Base-by-base conservation (phyloP, 1,139 yeast species). In the Geotrichum citri-aurantii region DNA sequence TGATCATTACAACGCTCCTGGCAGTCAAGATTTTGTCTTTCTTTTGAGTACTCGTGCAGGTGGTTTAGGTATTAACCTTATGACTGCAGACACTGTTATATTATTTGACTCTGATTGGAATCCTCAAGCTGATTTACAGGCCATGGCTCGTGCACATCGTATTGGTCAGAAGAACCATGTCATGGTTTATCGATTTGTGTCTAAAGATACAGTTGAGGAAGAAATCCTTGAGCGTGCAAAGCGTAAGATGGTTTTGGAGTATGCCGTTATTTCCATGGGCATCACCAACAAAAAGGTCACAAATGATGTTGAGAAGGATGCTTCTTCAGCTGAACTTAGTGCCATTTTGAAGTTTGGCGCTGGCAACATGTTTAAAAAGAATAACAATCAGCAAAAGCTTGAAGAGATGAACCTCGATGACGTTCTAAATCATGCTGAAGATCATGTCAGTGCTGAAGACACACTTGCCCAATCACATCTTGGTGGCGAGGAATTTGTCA, bases 141-240 rank as follows among this genome's bases (percentile, higher is more conserved):
- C 99, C 3, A 95, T 95, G 99, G 99, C 99, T 0, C 85, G 99
- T 75, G 99, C 99, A 2, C 99, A 93, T 75, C 85, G 99, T 78
- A 93, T 93, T 69, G 99, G 99, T 17, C 99, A 93, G 73, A 93
- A 93, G 73, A 91, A 89, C 67, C 99, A 93, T 74, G 99, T 93
- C 52, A 89, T 91, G 82, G 98, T 93, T 23, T 95, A 95, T 72
- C 80, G 99, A 70, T 89, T 95, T 75, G 98, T 93, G 24, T 87
- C 97, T 64, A 93, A 93, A 68, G 99, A 95, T 68, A 93, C 99
- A 0, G 96, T 93, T 21, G 99, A 93, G 73, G 99, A 93, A 72
- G 96, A 93, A 70, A 96, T 93, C 61, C 78, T 93, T 64, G 99
- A 95, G 75, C 83, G 98, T 65, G 99, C 99, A 0, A 82, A 99